Evolutionary conservation across 257 asterid genomes (phyloP).

Genomic region (Mentha longifolia): DNA sequence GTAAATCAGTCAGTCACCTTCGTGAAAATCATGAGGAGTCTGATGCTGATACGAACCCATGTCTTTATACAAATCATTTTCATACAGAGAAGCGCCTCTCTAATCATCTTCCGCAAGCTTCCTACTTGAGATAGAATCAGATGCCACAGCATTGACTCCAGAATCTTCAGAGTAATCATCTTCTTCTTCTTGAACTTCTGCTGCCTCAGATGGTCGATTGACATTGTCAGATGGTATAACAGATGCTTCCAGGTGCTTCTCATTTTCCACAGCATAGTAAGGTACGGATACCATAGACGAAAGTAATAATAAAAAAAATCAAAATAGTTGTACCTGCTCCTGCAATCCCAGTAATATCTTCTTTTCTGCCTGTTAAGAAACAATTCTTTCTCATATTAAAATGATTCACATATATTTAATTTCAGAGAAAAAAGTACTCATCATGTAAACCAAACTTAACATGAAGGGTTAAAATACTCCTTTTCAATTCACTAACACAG

Average conservation of each 20-base stretch:
- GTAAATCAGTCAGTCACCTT: slow-evolving; percentile 48
- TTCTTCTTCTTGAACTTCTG: slow-evolving; percentile 50
- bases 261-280: slow-evolving; percentile 46
- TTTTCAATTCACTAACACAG: background rate
- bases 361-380: slow-evolving; percentile 82
- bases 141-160: slow-evolving; percentile 46
- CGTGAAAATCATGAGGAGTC: slow-evolving; percentile 49
- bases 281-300: slow-evolving; percentile 37
- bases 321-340: slow-evolving; percentile 70
- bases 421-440: background rate
- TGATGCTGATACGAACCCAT: slow-evolving; percentile 60
- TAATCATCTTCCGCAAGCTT: slow-evolving; percentile 58
- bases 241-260: slow-evolving; percentile 57
- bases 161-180: slow-evolving; percentile 49
- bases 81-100: slow-evolving; percentile 56
- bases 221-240: slow-evolving; percentile 43
- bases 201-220: slow-evolving; percentile 46
- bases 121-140: slow-evolving; percentile 53
- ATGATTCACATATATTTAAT: slow-evolving; percentile 1
- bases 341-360: slow-evolving; percentile 88
- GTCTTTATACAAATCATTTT: slow-evolving; percentile 55
- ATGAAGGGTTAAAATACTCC: background rate
- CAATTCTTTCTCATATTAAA: slow-evolving; percentile 28
- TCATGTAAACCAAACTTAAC: background rate
- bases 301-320: slow-evolving; percentile 8